Evolutionary conservation across 169 alveolate species (phyloP).

Genomic region (Plasmodium vinckei): DNA sequence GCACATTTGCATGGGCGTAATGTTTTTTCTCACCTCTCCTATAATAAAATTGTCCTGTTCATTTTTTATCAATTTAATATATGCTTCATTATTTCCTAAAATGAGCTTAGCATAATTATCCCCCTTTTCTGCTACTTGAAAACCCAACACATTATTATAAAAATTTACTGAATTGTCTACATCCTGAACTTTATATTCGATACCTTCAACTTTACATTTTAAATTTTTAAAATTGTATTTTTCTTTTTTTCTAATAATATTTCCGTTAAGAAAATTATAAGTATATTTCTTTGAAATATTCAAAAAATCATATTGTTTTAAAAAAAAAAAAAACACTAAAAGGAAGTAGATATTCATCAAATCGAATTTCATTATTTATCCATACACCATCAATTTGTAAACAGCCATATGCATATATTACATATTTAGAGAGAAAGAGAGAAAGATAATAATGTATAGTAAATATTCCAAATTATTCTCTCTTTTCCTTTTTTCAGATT

Average conservation of each 20-base stretch:
- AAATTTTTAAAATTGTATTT: slow-evolving; percentile 7
- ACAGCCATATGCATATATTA: too few species aligned
- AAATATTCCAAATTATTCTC: too few species aligned
- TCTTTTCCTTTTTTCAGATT: too few species aligned
- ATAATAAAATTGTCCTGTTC: slow-evolving; percentile 22
- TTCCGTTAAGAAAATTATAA: slow-evolving; percentile 28
- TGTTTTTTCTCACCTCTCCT: slow-evolving; percentile 27
- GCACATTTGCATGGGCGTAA: not conserved
- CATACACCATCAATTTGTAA: not conserved
- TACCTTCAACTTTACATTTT: slow-evolving; percentile 71
- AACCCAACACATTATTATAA: slow-evolving; percentile 59
- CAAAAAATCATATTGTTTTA: slow-evolving; percentile 28
- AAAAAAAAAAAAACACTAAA: slow-evolving; percentile 30
- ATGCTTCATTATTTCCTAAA: slow-evolving; percentile 45
- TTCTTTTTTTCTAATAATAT: slow-evolving; percentile 18
- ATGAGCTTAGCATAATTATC: slow-evolving; percentile 24
- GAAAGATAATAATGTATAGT: too few species aligned
- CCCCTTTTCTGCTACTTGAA: slow-evolving; percentile 20
- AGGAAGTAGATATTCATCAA: slow-evolving; percentile 11
- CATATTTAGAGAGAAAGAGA: too few species aligned
- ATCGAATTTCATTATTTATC: not conserved
- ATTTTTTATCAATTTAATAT: slow-evolving; percentile 60
- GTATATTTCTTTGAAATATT: slow-evolving; percentile 10
- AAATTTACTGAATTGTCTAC: slow-evolving; percentile 34
- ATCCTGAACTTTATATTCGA: slow-evolving; percentile 60